Base-by-base conservation (phyloP, 306 rosid genomes). In the Cicer cuneatum region DNA sequence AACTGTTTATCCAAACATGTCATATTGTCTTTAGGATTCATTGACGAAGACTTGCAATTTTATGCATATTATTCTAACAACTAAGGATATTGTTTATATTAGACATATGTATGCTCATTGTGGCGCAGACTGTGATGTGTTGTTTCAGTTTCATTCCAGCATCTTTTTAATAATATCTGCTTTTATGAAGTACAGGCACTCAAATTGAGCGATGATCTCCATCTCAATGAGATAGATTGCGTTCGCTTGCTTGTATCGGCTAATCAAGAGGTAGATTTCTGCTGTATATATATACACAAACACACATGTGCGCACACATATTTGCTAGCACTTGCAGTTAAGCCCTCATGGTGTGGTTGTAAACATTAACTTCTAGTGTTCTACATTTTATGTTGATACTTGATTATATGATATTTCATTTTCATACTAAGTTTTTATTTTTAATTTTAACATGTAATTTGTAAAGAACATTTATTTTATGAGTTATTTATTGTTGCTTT, bases 121-220 rank as follows among this genome's bases (percentile, higher is more conserved):
- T 73, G 70, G 35, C 29, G 15, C 15, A 37, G 65, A 65, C 41
- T 59, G 18, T 13, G n/a, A 35, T 13, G 69, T 45, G 16, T 35
- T 16, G 8, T 53, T 39, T 56, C 45, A 13, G 76, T 76, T 60
- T 59, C 61, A 37, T 72, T 21, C 43, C 41, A 15, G 47, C 21
- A 10, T 72, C n/a, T 19, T 51, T 66, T 76, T 69, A 52, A 64
- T 75, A 80, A 80, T 77, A 37, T 64, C 0, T 13, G 56, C 61
- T 58, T 65, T 69, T 64, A 29, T 84, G 88, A 79, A 74, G 74
- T 35, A 10, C 51, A 94, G 98, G 89, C 92, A 37, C 90, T 94
- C 76, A 94, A 90, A 82, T 81, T 94, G 90, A 94, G 98, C 24
- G 95, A 94, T 64, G 97, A 94, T 76, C 91, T 91, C 74, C 91